phyloP scores from a whole-genome alignment of 768 basidiomycete species.

The Terana coerulea region DNA sequence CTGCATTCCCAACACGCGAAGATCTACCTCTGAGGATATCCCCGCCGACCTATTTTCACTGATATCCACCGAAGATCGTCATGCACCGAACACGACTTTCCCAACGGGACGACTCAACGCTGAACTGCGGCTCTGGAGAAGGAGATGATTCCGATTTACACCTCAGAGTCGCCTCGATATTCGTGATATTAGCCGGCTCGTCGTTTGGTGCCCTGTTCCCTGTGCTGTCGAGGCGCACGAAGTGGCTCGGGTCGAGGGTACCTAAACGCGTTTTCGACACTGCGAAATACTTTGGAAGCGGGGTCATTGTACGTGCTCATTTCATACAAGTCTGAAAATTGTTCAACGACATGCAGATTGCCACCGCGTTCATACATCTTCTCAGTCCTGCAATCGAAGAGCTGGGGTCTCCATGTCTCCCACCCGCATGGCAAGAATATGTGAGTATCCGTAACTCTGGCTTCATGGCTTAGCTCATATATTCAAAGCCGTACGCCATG shows the following conservation, averaged over 20 bases:
- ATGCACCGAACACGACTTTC: too few relatives aligned
- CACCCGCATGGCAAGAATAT: constrained; percentile 67
- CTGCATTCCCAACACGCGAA: not conserved
- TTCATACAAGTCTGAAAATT: not conserved
- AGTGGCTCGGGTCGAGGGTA: constrained; percentile 40
- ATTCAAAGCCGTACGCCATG: constrained; percentile 72
- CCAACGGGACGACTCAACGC: constrained; percentile 12
- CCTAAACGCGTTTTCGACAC: constrained; percentile 70
- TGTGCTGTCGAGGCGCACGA: constrained; percentile 51
- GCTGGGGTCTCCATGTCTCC: constrained; percentile 66
- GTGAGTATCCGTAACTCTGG: constrained; percentile 40
- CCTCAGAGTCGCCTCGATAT: constrained; percentile 69
- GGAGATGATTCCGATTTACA: constrained; percentile 42
- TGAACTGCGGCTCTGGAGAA: constrained; percentile 48
- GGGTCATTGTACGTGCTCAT: constrained; percentile 69
- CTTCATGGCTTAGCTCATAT: not conserved
- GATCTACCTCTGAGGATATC: not conserved
- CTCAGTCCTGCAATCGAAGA: constrained; percentile 72
- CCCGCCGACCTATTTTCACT: not conserved
- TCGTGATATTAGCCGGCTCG: constrained; percentile 66
- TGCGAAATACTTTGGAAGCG: constrained; percentile 88
- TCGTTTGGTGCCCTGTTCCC: constrained; percentile 66
- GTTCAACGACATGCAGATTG: constrained; percentile 48
- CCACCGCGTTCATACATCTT: constrained; percentile 86
- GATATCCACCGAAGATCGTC: too few relatives aligned